A percentile compares a stretch with the other conserved stretches of the same genome.
phyloP scores from a whole-genome alignment of 1,284 basidiomycete genomes.

The Ceratobasidium sp. region DNA sequence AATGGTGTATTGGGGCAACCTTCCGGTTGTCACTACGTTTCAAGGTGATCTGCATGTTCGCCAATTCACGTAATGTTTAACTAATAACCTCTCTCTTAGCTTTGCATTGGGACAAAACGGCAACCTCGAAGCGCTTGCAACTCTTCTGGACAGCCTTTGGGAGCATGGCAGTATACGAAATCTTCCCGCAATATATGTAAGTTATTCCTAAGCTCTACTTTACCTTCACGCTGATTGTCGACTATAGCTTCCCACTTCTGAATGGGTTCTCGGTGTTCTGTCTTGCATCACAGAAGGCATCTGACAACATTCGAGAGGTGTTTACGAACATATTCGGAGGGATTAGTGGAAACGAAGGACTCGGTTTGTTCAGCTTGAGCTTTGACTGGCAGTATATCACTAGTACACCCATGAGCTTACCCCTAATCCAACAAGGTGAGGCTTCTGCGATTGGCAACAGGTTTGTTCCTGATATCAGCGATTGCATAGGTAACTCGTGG shows the following conservation, averaged over 20 bases:
- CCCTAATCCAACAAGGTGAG: constrained; percentile 67
- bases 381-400: constrained; percentile 76
- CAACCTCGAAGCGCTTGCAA: constrained; percentile 68
- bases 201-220: constrained; percentile 43
- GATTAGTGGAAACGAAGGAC: constrained; percentile 72
- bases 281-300: constrained; percentile 66
- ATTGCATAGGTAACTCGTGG: constrained; percentile 66
- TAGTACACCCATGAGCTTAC: constrained; percentile 64
- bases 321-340: constrained; percentile 77
- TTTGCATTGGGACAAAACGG: constrained; percentile 65
- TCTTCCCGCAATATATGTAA: constrained; percentile 70
- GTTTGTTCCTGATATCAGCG: neutral
- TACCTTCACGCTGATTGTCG: constrained; percentile 39
- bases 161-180: constrained; percentile 69
- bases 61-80: neutral
- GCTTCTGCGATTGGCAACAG: constrained; percentile 12
- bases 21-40: constrained; percentile 72
- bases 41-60: constrained; percentile 60
- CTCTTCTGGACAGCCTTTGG: constrained; percentile 72
- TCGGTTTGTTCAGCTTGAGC: constrained; percentile 68
- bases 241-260: constrained; percentile 64
- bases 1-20: constrained; percentile 75
- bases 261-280: constrained; percentile 72
- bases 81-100: constrained; percentile 55
- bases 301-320: constrained; percentile 61